Evolutionary conservation across 2,329 filamentous ascomycete genomes (phyloP), one percentile per base, ranked within the genome.

Genomic region (Venturia oleaginea): DNA sequence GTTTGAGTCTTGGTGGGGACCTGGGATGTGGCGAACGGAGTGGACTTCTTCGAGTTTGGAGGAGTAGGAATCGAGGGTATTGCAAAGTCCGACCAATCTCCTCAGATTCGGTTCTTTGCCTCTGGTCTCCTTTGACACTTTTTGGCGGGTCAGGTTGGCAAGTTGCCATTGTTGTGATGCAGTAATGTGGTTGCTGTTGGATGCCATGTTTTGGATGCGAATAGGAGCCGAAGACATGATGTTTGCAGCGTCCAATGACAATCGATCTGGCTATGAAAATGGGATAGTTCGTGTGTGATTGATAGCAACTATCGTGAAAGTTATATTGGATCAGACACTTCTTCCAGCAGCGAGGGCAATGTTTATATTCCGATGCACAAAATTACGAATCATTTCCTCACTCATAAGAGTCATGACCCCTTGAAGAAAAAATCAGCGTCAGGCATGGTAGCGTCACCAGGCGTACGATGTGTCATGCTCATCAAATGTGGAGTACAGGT

Each of bases 61-160:
- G 40, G 34, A 17, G 59, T 60, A 60, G 30, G n/a, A 27, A 15
- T 60, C 59, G 37, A 60, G 59, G 40, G 59, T 60, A 10, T 60
- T 60, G 59, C 59, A 60, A 0, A 60, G 34, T 6, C n/a, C 59
- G 37, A 60, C 59, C 34, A 60, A 30, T 60, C 59, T 38, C n/a
- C 59, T 38, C 40, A 60, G 34, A 10, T 60, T 60, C 8, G 59
- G 34, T 32, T 60, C 59, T 8, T 22, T 43, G 37, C 11, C 37
- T 10, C 34, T 19, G 8, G 59, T 37, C 10, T 60, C 37, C 11
- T 7, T 27, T 2, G 59, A 40, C 13, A 60, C 32, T 27, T 60
- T 60, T 17, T 42, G 37, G 8, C 59, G 32, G 3, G 59, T 60
- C 13, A 40, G 34, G 15, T 42, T 40, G 10, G 59, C 59, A 15